Conservation (phyloP, 768 basidiomycete genomes). For the Hericium rajendrae region DNA sequence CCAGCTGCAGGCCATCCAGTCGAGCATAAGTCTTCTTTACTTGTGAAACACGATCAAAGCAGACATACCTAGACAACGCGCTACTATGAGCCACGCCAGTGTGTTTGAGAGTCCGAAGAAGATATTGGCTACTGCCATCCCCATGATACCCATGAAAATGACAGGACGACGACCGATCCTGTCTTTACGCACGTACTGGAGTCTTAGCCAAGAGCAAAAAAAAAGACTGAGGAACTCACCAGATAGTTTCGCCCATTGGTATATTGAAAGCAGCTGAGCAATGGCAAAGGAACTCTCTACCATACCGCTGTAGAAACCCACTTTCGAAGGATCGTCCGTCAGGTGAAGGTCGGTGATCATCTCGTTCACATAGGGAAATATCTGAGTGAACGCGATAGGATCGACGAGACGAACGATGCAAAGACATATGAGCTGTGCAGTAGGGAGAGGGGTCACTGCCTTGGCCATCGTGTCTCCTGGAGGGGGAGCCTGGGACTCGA, state of each 20-base stretch:
- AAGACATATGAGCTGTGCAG: constrained; percentile 40
- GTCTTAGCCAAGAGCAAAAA: background rate
- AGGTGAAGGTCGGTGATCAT: constrained; percentile 49
- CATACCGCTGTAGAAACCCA: constrained; percentile 63
- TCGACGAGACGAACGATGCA: constrained; percentile 49
- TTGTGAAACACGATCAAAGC: background rate
- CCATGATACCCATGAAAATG: constrained; percentile 42
- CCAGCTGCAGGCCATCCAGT: constrained; percentile 33
- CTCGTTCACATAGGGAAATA: constrained; percentile 65
- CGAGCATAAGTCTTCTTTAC: background rate
- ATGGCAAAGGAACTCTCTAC: constrained; percentile 60
- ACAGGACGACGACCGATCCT: constrained; percentile 55
- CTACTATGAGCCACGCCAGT: constrained; percentile 36
- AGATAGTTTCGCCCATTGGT: constrained; percentile 54
- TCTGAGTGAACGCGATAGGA: constrained; percentile 53
- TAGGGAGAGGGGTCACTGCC: constrained; percentile 40
- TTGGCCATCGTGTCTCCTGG: background rate
- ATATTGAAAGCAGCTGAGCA: constrained; percentile 49
- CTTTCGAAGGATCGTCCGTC: constrained; percentile 45
- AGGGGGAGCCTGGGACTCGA: constrained; percentile 4
- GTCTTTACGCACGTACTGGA: constrained; percentile 27
- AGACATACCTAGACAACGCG: constrained; percentile 41
- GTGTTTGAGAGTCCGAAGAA: constrained; percentile 52
- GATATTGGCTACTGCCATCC: constrained; percentile 42
- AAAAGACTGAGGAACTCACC: constrained; percentile 23